Evolutionary conservation across 1,284 basidiomycete genomes (phyloP), one percentile per base, ranked within the genome.

Genomic region (Gastroboletus turbinatus): DNA sequence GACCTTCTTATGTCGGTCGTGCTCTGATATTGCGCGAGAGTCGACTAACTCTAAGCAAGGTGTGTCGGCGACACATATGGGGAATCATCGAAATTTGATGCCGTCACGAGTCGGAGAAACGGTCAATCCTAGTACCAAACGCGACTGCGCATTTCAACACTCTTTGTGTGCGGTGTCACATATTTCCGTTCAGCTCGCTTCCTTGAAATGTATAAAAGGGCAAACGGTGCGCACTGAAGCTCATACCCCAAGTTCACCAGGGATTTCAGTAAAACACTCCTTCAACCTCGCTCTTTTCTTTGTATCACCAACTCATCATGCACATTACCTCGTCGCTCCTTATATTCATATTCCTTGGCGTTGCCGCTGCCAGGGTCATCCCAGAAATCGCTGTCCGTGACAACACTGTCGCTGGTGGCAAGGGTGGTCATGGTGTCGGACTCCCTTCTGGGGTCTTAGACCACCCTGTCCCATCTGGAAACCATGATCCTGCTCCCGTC

Each of bases 301-400:
- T n/a, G 13, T 14, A 40, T 30, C 9, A 36, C 14, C 36, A n/a
- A 36, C 32, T 14, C 46, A 43, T 39, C 61, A 63, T 63, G 61
- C 61, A 46, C 14, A 9, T 63, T 4, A 6, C 42, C 19, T 35
- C 46, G 23, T 45, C 49, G 1, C 19, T 63, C 13, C n/a, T 52
- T 2, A 33, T 50, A 43, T 50, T 63, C 13, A 11, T 25, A 10
- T 42, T 63, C 38, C 33, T 65, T 17, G n/a, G 58, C n/a, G 30
- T 39, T 8, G 57, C 45, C 3, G 36, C 50, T 14, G 61, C 61
- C 6, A 50, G 32, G 2, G 43, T 40, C 10, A 11, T 62, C 42
- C 60, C 55, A 10, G 23, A 23, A n/a, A 6, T 32, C 16, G 30
- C 35, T 29, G 7, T 21, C 11, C 32, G 27, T 40, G 29, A 46